Conservation (phyloP, 768 basidiomycete species). For the Collybiopsis luxurians region DNA sequence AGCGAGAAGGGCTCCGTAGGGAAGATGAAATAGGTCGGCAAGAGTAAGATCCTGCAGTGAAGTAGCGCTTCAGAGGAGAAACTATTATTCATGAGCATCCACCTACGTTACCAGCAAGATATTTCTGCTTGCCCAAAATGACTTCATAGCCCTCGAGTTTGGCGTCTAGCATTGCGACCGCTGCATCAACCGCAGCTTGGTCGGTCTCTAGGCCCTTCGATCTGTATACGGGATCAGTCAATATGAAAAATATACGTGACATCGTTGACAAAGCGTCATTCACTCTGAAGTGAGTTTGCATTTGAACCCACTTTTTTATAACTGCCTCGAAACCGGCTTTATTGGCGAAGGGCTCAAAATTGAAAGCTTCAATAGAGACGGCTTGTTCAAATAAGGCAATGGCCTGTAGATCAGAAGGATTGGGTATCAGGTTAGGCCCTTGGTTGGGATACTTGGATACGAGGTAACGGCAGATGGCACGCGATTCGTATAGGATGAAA, state of each 20-base stretch:
- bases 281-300: background rate
- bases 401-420: conserved; percentile 23
- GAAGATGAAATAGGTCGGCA: too few relatives aligned
- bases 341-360: conserved; percentile 50
- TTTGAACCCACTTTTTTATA: conserved; percentile 41
- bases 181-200: background rate
- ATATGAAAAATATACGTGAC: too few relatives aligned
- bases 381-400: conserved; percentile 52
- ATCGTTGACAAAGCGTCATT: background rate
- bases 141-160: conserved; percentile 45
- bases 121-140: conserved; percentile 55
- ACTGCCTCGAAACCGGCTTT: conserved; percentile 44
- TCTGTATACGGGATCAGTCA: too few relatives aligned
- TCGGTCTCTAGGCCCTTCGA: background rate
- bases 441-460: conserved; percentile 50
- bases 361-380: conserved; percentile 45
- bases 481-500: conserved; percentile 61
- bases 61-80: too few relatives aligned
- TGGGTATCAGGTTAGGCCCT: conserved; percentile 51
- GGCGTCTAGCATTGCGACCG: background rate
- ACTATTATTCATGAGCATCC: too few relatives aligned
- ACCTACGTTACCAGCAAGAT: conserved; percentile 52
- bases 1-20: too few relatives aligned
- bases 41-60: too few relatives aligned
- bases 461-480: conserved; percentile 61